A percentile compares a stretch with the other conserved stretches of the same genome.
Conservation (phyloP, 768 basidiomycete genomes). For the Tephrocybe sp. region DNA sequence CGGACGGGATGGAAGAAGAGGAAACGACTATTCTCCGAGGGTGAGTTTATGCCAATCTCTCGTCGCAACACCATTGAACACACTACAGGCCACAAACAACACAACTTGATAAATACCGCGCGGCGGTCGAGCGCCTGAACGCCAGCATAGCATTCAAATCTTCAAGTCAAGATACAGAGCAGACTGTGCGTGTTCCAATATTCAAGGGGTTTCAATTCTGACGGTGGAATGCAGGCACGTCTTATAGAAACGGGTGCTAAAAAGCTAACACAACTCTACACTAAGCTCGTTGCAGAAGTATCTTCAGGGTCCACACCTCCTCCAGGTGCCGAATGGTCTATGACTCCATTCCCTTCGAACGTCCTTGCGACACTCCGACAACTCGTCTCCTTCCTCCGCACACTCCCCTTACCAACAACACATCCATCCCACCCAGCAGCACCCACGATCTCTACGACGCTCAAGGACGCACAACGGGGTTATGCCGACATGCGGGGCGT, state of each 20-base stretch:
- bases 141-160: conserved; percentile 77
- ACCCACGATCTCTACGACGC: conserved; percentile 54
- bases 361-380: conserved; percentile 55
- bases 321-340: conserved; percentile 54
- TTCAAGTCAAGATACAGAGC: conserved; percentile 49
- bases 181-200: conserved; percentile 40
- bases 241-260: conserved; percentile 81
- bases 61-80: conserved; percentile 1
- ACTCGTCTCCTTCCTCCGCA: conserved; percentile 66
- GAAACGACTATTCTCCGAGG: conserved; percentile 78
- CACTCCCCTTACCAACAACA: conserved; percentile 71
- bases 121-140: conserved; percentile 74
- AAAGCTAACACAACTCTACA: conserved; percentile 78
- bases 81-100: conserved; percentile 61
- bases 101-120: conserved; percentile 63
- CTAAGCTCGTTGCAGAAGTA: conserved; percentile 84
- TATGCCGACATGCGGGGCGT: conserved; percentile 85
- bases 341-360: conserved; percentile 52
- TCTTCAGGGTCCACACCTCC: conserved; percentile 72
- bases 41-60: conserved; percentile 38
- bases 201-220: neutral
- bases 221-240: conserved; percentile 41
- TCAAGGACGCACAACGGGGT: conserved; percentile 76
- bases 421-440: conserved; percentile 84
- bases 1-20: conserved; percentile 73